phyloP scores from a whole-genome alignment of 768 basidiomycete species.

The Boletus pseudo-olivaceus region DNA sequence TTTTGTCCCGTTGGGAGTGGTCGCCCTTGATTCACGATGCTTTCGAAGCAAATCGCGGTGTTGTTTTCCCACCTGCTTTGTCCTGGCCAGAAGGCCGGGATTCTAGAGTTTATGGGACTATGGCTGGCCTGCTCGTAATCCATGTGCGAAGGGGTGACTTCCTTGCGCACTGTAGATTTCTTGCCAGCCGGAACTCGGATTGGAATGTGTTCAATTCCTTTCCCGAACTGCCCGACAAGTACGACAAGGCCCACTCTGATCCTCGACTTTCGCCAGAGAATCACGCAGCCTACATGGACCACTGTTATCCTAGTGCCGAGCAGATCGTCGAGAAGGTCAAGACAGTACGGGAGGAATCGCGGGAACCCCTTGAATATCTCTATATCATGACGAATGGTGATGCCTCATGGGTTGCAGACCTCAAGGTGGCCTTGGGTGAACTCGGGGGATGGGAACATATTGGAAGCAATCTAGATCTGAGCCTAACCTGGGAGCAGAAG shows the following conservation, averaged over 20 bases:
- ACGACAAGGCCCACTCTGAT: slow-evolving; percentile 27
- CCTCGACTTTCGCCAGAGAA: slow-evolving; percentile 23
- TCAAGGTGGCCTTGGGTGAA: slow-evolving; percentile 34
- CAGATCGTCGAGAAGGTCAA: slow-evolving; percentile 40
- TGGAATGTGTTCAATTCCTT: slow-evolving; percentile 2
- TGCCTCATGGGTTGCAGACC: slow-evolving; percentile 36
- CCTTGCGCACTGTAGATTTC: neutral
- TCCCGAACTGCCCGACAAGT: slow-evolving; percentile 33
- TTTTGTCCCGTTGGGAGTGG: neutral
- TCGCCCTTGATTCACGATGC: neutral
- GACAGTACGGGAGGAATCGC: slow-evolving; percentile 27
- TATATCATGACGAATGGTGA: slow-evolving; percentile 49
- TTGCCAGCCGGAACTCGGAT: neutral
- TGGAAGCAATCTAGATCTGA: slow-evolving; percentile 39
- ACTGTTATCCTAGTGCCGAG: slow-evolving; percentile 41
- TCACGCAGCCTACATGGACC: slow-evolving; percentile 30
- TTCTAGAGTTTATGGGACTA: neutral
- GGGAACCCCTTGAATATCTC: slow-evolving; percentile 30
- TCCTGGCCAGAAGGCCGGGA: neutral
- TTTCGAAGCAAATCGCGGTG: neutral
- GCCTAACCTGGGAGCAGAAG: slow-evolving; percentile 39
- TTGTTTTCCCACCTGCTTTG: neutral
- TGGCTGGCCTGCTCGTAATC: neutral
- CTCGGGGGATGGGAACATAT: slow-evolving; percentile 37
- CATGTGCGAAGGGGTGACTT: slow-evolving; percentile 1